Base-by-base conservation (phyloP, 2,329 filamentous ascomycete genomes). In the Aspergillus unguis region DNA sequence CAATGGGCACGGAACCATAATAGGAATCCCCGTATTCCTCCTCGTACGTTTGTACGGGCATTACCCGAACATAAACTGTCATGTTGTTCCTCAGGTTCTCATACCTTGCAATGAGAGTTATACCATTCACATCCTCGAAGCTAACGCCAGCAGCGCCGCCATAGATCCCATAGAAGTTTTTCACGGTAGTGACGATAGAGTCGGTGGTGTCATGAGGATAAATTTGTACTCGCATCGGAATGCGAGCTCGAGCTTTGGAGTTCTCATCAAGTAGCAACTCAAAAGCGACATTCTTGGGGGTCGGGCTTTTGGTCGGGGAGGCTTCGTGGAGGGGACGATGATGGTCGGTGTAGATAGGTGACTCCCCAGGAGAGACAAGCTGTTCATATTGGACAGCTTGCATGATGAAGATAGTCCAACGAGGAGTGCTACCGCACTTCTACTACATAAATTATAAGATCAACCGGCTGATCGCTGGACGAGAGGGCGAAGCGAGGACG, bases 101-200 rank as follows among this genome's bases (percentile, higher is more conserved):
- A 72, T 96, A 96, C 55, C 90, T 85, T 58, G 92, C 91, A 72
- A 99, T 97, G 66, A 99, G 84, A 56, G 88, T 95, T 66, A 88
- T 92, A 65, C 90, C 90, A 64, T 87, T 79, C 59, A 89, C 84
- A 71, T 97, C 92, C 75, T 97, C 92, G 67, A 99, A 97, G 75
- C 90, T 95, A 67, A 99, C 87, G 60, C 94, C 92, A 62, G 84
- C 84, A 62, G 84, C 82, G 57, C 83, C 85, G 60, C 92, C 89
- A 71, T 96, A 96, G 61, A 99, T 82, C 56, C 94, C 94, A 70
- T 96, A 97, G 77, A 97, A 97, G 78, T 96, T 97, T 81, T 96
- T 97, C 67, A 97, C 92, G 1, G 94, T 97, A 10, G 91, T 94
- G 59, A 97, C 90, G 75, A 99, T 99, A 33, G 92, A 96, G 69